Evolutionary conservation across 805 yeast species (phyloP), one percentile per base, ranked within the genome.

Genomic region (Candida peoriensis): DNA sequence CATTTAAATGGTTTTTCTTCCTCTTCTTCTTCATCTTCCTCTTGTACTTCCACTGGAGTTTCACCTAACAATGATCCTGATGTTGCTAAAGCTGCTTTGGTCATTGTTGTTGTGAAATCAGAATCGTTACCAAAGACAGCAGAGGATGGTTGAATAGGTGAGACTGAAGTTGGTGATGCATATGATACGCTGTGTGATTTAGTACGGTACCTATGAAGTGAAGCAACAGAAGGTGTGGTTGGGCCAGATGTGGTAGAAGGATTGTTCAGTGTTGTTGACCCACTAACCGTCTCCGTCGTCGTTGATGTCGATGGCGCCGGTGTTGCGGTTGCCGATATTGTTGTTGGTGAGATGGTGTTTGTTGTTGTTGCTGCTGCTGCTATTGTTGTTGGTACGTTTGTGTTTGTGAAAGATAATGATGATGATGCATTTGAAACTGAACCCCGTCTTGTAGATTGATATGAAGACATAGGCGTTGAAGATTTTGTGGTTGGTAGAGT

Each of bases 1-100:
- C 89, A 81, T 32, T 70, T 69, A 49, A 70, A 80, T 28, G 76
- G 76, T 55, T 78, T 79, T 46, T 75, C 81, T 17, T 47, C 48
- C 11, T 38, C 44, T 18, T 39, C 43, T n/a, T 39, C 44, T 13
- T 27, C 34, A 12, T 37, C 38, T 14, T 30, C 36, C 12, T n/a
- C n/a, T n/a, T n/a, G n/a, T n/a, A n/a, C n/a, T n/a, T n/a, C n/a
- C n/a, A n/a, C n/a, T n/a, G n/a, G n/a, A n/a, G n/a, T n/a, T n/a
- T n/a, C n/a, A n/a, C n/a, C n/a, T n/a, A n/a, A n/a, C n/a, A n/a
- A n/a, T n/a, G n/a, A n/a, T n/a, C n/a, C n/a, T n/a, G n/a, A n/a
- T 19, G 17, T 11, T 14, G 7, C 16, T n/a, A 9, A 14, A 14
- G 22, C 4, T 15, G 32, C n/a, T 22, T 11, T 6, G 12, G 21